Evolutionary conservation across 148 eudicot species (phyloP).

Genomic region (Suaeda aralocaspica): DNA sequence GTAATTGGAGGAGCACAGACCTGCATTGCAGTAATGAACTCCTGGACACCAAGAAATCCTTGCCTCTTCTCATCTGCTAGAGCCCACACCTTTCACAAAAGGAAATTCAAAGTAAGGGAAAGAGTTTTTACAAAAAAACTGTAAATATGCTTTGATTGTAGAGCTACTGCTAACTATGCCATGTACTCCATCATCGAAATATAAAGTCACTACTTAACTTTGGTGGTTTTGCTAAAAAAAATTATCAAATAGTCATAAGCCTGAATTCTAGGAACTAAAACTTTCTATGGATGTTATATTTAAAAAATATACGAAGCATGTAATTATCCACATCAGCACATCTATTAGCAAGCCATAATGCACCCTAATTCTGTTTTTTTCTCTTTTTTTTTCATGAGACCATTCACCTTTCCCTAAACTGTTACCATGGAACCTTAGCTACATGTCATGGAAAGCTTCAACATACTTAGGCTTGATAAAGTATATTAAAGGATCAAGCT

Average conservation of each 20-base stretch:
- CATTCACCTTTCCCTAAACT: no score
- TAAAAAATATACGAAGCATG: not conserved
- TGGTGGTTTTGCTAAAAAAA: not conserved
- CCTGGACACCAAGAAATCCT: constrained; percentile 67
- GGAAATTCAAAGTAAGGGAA: not conserved
- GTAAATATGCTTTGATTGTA: not conserved
- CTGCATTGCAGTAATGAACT: constrained; percentile 88
- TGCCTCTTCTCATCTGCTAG: constrained; percentile 73
- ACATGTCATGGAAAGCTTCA: no score
- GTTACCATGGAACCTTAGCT: no score
- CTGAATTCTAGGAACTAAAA: not conserved
- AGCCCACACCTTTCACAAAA: constrained; percentile 64
- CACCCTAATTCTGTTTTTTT: no score
- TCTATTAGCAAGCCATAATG: no score
- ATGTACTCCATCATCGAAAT: not conserved
- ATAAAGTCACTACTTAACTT: not conserved
- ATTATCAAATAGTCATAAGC: not conserved
- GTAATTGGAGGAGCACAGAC: constrained; percentile 26
- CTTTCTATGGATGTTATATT: no score
- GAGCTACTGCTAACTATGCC: not conserved
- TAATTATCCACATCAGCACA: no score
- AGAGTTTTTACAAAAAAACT: not conserved
- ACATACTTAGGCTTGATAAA: no score
- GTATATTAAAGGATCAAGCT: no score
- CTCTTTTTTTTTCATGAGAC: no score